Base-by-base conservation (phyloP, 2,329 filamentous ascomycete species). In the Microascus cirrosus region DNA sequence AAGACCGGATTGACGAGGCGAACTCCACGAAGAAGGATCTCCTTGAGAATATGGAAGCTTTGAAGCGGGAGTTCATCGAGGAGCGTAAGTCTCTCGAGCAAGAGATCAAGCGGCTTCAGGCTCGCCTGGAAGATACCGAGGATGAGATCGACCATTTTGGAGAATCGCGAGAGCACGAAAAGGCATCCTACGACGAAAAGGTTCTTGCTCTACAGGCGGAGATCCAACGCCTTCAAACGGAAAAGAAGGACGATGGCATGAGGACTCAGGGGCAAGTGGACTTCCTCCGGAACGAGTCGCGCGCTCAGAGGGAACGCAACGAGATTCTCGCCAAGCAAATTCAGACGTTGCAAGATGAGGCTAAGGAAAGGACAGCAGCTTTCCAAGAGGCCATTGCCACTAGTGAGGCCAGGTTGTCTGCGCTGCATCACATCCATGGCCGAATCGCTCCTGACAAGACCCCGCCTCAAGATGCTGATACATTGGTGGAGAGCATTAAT, bases 1-100 rank as follows among this genome's bases (percentile, higher is more conserved):
- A 80, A 73, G 81, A 76, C 65, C 86, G 85, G 65, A 81, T 96
- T 61, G 84, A 94, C 62, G 93, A 97, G 69, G 89, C 84, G 6
- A 90, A 94, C 64, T 92, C 90, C 2, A 96, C 89, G 1, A 99
- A 99, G 70, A 88, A 89, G 64, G 94, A 97, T 69, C 82, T 99
- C 11, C 84, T 99, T 72, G 87, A 90, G 62, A 99, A 99, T 66
- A 90, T 99, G 74, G 91, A 97, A 67, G 87, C 92, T 13, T 82
- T 95, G 62, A 90, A 96, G 70, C 84, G 84, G 28, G 94, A 97
- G 66, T 96, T 96, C 63, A 78, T 88, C 39, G 84, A 86, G 55
- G 93, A 97, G 70, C 84, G 94, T 45, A 90, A 88, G 65, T 87
- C 85, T 11, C 77, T 97, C 0, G 89, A 96, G 64, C 78, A 83